phyloP scores from a whole-genome alignment of 176 grass and related monocot genomes.

The Phyllostachys edulis region DNA sequence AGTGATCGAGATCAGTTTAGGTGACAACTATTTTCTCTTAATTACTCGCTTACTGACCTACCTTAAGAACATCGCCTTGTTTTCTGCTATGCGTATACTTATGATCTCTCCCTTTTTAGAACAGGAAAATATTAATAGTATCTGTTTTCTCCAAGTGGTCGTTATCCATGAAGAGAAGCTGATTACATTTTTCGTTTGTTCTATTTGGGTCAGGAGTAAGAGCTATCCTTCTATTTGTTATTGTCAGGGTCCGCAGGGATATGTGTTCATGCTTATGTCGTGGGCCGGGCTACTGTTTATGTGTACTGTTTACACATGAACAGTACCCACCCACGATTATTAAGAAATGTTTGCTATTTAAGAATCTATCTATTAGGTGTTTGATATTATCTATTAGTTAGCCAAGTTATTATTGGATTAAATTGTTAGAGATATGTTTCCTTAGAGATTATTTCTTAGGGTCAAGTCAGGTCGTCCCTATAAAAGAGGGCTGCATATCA shows the following conservation, averaged over 20 bases:
- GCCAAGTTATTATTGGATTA: too few relatives aligned
- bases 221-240: not conserved
- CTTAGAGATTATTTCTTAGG: too few relatives aligned
- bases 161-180: not conserved
- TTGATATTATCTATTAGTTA: too few relatives aligned
- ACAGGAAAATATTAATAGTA: not conserved
- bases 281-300: too few relatives aligned
- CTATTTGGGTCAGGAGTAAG: not conserved
- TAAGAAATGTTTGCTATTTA: too few relatives aligned
- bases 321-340: too few relatives aligned
- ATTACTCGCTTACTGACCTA: not conserved
- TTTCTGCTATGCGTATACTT: not conserved
- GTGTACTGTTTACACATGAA: too few relatives aligned
- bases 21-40: conserved; percentile 6
- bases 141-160: not conserved
- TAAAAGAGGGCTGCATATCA: too few relatives aligned
- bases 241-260: not conserved
- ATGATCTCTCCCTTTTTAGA: not conserved
- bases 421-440: too few relatives aligned
- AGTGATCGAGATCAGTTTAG: not conserved
- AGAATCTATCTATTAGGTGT: too few relatives aligned
- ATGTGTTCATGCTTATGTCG: not conserved
- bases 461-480: too few relatives aligned
- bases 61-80: not conserved
- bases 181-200: not conserved